Percentiles rank a stretch among this genome's conserved stretches.
Conservation (phyloP, 106 monocot genomes). For the Dendrobium officinale region DNA sequence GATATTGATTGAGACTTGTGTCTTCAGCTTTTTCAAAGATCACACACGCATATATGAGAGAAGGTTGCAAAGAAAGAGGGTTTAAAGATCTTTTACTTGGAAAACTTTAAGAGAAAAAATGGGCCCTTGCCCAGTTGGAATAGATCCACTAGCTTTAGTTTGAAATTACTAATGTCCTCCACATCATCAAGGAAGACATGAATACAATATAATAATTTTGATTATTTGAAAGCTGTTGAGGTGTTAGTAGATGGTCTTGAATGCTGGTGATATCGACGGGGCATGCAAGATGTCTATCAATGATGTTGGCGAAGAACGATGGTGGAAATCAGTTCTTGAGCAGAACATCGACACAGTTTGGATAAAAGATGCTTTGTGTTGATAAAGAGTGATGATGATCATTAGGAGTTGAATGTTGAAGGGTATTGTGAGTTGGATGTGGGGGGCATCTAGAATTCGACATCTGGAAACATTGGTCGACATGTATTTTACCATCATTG, state of each 20-base stretch:
- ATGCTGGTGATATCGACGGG: not conserved
- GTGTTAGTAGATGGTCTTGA: not conserved
- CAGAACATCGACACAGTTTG: not conserved
- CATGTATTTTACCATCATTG: too few species aligned
- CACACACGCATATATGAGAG: not conserved
- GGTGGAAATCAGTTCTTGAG: not conserved
- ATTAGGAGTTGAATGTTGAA: too few species aligned
- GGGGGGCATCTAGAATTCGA: too few species aligned
- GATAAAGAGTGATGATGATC: too few species aligned
- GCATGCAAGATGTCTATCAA: not conserved
- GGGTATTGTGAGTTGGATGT: too few species aligned
- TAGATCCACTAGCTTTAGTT: not conserved
- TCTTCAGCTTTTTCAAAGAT: not conserved
- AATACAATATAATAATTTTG: not conserved
- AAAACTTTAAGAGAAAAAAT: not conserved
- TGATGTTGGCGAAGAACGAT: not conserved
- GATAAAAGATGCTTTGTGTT: too few species aligned
- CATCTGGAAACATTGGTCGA: too few species aligned
- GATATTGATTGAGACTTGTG: not conserved
- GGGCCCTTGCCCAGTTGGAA: not conserved
- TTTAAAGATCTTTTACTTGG: not conserved
- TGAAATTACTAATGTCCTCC: not conserved
- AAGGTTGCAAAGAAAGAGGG: too few species aligned
- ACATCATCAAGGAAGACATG: too few species aligned
- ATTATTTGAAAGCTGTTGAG: not conserved